phyloP scores from a whole-genome alignment of 805 yeast genomes.

The Maudiozyma bulderi region DNA sequence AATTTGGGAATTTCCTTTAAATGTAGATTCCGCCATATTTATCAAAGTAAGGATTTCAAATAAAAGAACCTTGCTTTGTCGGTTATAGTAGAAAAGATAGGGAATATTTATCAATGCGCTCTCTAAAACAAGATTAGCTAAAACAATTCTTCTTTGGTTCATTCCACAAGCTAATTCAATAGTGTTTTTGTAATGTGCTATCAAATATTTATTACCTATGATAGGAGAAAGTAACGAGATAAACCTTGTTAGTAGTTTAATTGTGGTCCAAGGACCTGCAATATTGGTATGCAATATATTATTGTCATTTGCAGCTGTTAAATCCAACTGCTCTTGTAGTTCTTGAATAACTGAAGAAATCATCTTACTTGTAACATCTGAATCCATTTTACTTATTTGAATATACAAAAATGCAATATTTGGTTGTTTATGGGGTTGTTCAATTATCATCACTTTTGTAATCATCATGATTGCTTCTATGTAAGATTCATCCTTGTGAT shows the following conservation, averaged over 20 bases:
- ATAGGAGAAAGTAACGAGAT: slow-evolving; percentile 54
- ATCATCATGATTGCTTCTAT: slow-evolving; percentile 48
- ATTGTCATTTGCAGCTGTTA: slow-evolving; percentile 7
- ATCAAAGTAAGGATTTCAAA: slow-evolving; percentile 1
- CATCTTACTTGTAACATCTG: slow-evolving; percentile 50
- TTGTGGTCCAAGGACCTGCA: slow-evolving; percentile 50
- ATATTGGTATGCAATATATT: slow-evolving; percentile 18
- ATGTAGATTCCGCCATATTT: not conserved
- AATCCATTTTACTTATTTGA: slow-evolving; percentile 48
- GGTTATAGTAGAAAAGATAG: slow-evolving; percentile 39
- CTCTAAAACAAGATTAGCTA: slow-evolving; percentile 57
- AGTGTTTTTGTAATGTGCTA: slow-evolving; percentile 40
- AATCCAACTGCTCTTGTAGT: slow-evolving; percentile 43
- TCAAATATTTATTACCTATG: slow-evolving; percentile 36
- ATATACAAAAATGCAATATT: slow-evolving; percentile 52
- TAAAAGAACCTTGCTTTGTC: not conserved
- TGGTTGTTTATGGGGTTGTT: slow-evolving; percentile 81
- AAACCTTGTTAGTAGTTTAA: slow-evolving; percentile 61
- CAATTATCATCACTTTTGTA: slow-evolving; percentile 54
- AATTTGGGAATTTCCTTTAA: not conserved
- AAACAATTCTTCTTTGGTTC: slow-evolving; percentile 40
- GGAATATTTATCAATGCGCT: slow-evolving; percentile 53
- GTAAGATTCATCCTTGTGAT: slow-evolving; percentile 44
- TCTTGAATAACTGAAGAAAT: slow-evolving; percentile 54
- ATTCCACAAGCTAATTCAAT: slow-evolving; percentile 43